Percentiles rank a stretch among this genome's conserved stretches.
Conservation (phyloP, 2,329 filamentous ascomycete species). For the Fusarium sp. region DNA sequence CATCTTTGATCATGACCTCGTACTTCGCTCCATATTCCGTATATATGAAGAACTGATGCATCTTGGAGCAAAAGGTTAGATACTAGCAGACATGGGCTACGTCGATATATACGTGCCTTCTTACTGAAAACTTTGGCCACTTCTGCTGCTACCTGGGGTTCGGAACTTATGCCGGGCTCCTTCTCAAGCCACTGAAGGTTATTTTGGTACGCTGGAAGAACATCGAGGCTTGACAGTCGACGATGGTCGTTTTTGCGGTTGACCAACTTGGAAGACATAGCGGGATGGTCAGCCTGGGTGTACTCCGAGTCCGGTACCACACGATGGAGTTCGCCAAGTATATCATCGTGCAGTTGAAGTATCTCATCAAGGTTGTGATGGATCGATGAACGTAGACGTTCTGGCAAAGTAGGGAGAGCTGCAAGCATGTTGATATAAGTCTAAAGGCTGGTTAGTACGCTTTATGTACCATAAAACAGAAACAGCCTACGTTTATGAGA, state of each 20-base stretch:
- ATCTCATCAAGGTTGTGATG: slow-evolving; percentile 83
- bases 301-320: slow-evolving; percentile 75
- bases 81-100: neutral
- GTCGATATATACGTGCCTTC: slow-evolving; percentile 55
- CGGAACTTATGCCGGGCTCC: slow-evolving; percentile 62
- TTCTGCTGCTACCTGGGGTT: slow-evolving; percentile 67
- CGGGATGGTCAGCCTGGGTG: slow-evolving; percentile 51
- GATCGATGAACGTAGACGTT: slow-evolving; percentile 73
- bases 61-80: slow-evolving; percentile 56
- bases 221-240: slow-evolving; percentile 60
- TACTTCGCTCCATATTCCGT: slow-evolving; percentile 93
- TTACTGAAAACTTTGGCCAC: slow-evolving; percentile 69
- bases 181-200: slow-evolving; percentile 55
- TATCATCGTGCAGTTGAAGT: slow-evolving; percentile 81
- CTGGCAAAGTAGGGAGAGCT: slow-evolving; percentile 72
- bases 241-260: slow-evolving; percentile 48
- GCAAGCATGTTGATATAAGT: slow-evolving; percentile 79
- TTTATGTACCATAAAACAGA: neutral
- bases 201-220: slow-evolving; percentile 54
- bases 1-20: slow-evolving; percentile 82
- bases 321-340: slow-evolving; percentile 77
- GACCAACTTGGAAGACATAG: slow-evolving; percentile 17
- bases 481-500: slow-evolving; percentile 75
- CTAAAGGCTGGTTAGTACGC: slow-evolving; percentile 53
- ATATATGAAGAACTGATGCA: slow-evolving; percentile 84